Evolutionary conservation across 2,329 filamentous ascomycete species (phyloP).

Genomic region (Fusarium chaquense): DNA sequence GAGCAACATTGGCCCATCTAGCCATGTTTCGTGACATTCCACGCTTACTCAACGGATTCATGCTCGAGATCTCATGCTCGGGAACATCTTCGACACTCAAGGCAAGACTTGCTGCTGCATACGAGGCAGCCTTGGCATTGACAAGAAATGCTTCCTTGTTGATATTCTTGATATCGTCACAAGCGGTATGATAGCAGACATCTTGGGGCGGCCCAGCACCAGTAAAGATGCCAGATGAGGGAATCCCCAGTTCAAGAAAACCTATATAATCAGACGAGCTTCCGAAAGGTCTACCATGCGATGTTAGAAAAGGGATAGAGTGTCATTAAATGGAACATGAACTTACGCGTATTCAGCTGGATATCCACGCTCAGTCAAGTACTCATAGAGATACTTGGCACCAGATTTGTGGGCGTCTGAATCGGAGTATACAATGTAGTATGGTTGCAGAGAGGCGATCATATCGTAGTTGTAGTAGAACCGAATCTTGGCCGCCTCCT

Average conservation of each 20-base stretch:
- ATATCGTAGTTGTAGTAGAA: conserved; percentile 79
- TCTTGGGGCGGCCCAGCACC: conserved; percentile 53
- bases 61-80: conserved; percentile 9
- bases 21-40: conserved; percentile 18
- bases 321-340: too few species aligned
- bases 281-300: conserved; percentile 50
- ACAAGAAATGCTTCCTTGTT: conserved; percentile 53
- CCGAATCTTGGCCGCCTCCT: conserved; percentile 65
- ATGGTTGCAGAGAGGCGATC: conserved; percentile 63
- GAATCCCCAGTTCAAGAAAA: conserved; percentile 55
- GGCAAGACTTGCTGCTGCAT: conserved; percentile 59
- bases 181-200: conserved; percentile 54
- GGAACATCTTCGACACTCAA: conserved; percentile 51
- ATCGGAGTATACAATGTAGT: conserved; percentile 55
- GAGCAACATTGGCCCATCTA: conserved; percentile 19
- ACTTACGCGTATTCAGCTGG: conserved; percentile 41
- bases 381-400: conserved; percentile 50
- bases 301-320: neutral
- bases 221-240: conserved; percentile 55
- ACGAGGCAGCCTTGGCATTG: conserved; percentile 61
- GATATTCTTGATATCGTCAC: conserved; percentile 56
- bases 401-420: conserved; percentile 54
- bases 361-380: conserved; percentile 50
- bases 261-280: conserved; percentile 55
- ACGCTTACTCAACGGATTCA: conserved; percentile 18